Percentiles rank a stretch among this genome's conserved stretches.
phyloP scores from a whole-genome alignment of 805 yeast species.

The Candida insectalens region DNA sequence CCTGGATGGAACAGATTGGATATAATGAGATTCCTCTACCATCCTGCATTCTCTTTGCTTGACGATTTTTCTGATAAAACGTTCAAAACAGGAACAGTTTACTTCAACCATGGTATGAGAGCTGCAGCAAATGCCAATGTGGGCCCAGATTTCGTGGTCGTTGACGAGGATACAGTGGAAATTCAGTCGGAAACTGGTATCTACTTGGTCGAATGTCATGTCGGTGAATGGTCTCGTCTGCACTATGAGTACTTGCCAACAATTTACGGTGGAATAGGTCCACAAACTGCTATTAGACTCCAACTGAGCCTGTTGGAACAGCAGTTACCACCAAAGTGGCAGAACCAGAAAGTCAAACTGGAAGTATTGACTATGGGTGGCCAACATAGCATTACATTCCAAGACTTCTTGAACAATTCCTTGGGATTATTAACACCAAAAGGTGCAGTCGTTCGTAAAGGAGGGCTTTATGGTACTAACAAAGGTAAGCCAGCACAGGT shows the following conservation, averaged over 20 bases:
- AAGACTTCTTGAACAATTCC: constrained; percentile 31
- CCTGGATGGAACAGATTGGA: constrained; percentile 88
- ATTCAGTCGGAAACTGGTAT: constrained; percentile 57
- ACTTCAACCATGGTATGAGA: constrained; percentile 22
- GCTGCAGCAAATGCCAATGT: constrained; percentile 22
- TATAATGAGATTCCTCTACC: constrained; percentile 64
- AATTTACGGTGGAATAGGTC: constrained; percentile 50
- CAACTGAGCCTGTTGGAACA: constrained; percentile 35
- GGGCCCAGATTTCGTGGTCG: constrained; percentile 36
- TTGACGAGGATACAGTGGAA: constrained; percentile 33
- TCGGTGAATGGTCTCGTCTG: constrained; percentile 49
- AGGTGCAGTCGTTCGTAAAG: constrained; percentile 9
- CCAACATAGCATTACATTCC: neutral
- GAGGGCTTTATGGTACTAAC: constrained; percentile 15
- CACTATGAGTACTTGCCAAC: constrained; percentile 54
- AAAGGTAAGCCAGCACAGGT: constrained; percentile 10
- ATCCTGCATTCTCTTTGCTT: constrained; percentile 71
- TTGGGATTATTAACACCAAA: constrained; percentile 10
- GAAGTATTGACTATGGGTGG: constrained; percentile 46
- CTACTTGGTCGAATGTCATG: constrained; percentile 61
- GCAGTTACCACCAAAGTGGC: constrained; percentile 24
- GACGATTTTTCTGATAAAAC: constrained; percentile 39
- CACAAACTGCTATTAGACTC: constrained; percentile 41
- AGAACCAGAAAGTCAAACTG: constrained; percentile 33
- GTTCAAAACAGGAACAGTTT: constrained; percentile 26